Evolutionary conservation across 2,329 filamentous ascomycete species (phyloP), one percentile per base, ranked within the genome.

Genomic region (Cytospora chrysosperma): DNA sequence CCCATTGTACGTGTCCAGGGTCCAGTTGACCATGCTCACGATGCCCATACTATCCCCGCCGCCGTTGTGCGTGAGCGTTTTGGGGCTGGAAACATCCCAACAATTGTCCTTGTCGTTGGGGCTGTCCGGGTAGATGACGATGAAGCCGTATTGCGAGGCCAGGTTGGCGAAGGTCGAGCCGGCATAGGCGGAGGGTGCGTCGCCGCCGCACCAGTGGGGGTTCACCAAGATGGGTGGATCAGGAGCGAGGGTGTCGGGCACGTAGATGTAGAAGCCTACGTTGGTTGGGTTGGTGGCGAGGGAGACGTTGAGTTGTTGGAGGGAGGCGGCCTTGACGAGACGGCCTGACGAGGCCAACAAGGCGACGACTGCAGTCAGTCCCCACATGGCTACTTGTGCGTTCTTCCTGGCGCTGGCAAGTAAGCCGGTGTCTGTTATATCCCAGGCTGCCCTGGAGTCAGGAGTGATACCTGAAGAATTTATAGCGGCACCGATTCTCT

Each of bases 161-260:
- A 85, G 75, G 1, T 76, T 75, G 24, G 82, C 81, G 71, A 84
- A 88, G 15, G 82, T 81, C 7, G 81, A 82, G 34, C 76, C 77
- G 4, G 70, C 71, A 72, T 81, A 84, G 68, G 79, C 81, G 2
- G 78, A 78, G 40, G 76, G 72, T 3, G 81, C 85, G 3, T 79
- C 79, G 28, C 85, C 84, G 55, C 79, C 77, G 74, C 85, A 88
- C 77, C 81, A 85, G 75, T 86, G 81, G 40, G 81, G 79, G 65
- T 81, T 84, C 37, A 86, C 81, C 15, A 86, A 75, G 56, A 87
- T 75, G 2, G 81, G 79, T 0, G 84, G 83, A 7, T 72, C 78
- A 1, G 76, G 57, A 3, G 77, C 75, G 1, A 81, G 70, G 19
- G 68, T 66, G 68, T 79, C 76, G 1, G 79, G 79, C 6, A 81